Percentiles rank a stretch among this genome's conserved stretches.
Evolutionary conservation across 257 asterid species (phyloP).

Genomic region (Solanum bulbocastanum): DNA sequence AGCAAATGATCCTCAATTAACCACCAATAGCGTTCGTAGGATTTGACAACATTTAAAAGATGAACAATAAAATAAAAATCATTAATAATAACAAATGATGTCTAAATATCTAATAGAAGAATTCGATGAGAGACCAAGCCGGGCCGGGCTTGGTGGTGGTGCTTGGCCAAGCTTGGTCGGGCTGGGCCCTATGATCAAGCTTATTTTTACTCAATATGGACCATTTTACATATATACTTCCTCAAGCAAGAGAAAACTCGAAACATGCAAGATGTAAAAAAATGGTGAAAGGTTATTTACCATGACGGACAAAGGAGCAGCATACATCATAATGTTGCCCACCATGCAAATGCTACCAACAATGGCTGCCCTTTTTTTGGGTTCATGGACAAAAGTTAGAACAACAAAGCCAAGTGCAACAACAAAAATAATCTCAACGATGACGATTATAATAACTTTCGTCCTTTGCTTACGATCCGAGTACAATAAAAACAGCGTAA

Average conservation of each 20-base stretch:
- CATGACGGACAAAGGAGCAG: slow-evolving; percentile 73
- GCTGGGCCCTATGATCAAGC: background rate
- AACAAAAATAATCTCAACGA: slow-evolving; percentile 31
- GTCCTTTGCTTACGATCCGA: slow-evolving; percentile 39
- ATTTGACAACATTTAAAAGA: too few relatives aligned
- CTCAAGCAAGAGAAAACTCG: background rate
- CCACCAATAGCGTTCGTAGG: rapidly evolving
- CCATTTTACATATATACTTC: background rate
- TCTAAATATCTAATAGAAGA: too few relatives aligned
- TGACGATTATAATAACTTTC: slow-evolving; percentile 21
- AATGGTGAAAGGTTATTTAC: slow-evolving; percentile 8
- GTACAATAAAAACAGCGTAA: slow-evolving; percentile 29
- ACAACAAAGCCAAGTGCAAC: slow-evolving; percentile 43
- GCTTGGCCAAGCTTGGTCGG: background rate
- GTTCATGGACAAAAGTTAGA: slow-evolving; percentile 27
- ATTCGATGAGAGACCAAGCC: background rate
- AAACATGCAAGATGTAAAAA: background rate
- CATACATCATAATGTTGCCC: slow-evolving; percentile 75
- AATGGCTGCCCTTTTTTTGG: slow-evolving; percentile 44
- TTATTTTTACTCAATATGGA: too few relatives aligned
- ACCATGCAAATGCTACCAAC: slow-evolving; percentile 73
- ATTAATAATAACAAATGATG: background rate
- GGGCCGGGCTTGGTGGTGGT: background rate
- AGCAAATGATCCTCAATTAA: background rate
- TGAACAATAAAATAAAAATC: too few relatives aligned